phyloP scores from a whole-genome alignment of 495 filamentous ascomycete species.

The Cercophora samala region DNA sequence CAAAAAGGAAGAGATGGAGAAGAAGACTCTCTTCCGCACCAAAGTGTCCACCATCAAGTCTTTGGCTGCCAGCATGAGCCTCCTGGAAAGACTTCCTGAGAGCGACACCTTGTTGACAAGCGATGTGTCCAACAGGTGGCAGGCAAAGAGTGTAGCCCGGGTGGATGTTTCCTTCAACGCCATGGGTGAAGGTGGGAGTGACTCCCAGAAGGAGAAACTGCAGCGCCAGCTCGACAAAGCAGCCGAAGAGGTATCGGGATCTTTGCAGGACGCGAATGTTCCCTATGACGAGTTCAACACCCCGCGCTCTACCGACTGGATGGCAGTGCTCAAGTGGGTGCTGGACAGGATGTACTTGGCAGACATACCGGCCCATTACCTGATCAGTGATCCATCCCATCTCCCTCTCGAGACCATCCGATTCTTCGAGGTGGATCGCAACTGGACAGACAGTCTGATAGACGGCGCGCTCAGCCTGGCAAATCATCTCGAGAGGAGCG shows the following conservation, averaged over 20 bases:
- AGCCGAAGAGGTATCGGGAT: no score
- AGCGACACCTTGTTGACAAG: background rate
- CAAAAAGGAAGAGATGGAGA: background rate
- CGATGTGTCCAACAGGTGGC: background rate
- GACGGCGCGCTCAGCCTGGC: slow-evolving; percentile 48
- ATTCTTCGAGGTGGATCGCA: slow-evolving; percentile 47
- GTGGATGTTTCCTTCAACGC: no score
- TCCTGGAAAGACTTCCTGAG: background rate
- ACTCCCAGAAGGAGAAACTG: no score
- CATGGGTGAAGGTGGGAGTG: no score
- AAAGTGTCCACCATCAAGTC: background rate
- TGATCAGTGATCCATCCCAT: slow-evolving; percentile 39
- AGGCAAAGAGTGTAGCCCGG: no score
- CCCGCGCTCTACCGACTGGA: slow-evolving; percentile 33
- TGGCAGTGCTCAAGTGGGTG: slow-evolving; percentile 36
- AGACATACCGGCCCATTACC: slow-evolving; percentile 41
- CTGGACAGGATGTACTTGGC: slow-evolving; percentile 37
- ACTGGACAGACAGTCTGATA: slow-evolving; percentile 45
- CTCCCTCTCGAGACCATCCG: slow-evolving; percentile 44
- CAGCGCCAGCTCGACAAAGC: no score
- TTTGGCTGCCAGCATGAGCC: background rate
- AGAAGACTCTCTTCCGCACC: background rate
- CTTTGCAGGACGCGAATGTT: background rate
- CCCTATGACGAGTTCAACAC: slow-evolving; percentile 37
- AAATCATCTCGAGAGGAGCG: slow-evolving; percentile 33